These are phyloP conservation scores for Penicillium olsonii DNA, from an alignment of 2,329 filamentous ascomycete genomes.

Conservation along the genomic window DNA sequence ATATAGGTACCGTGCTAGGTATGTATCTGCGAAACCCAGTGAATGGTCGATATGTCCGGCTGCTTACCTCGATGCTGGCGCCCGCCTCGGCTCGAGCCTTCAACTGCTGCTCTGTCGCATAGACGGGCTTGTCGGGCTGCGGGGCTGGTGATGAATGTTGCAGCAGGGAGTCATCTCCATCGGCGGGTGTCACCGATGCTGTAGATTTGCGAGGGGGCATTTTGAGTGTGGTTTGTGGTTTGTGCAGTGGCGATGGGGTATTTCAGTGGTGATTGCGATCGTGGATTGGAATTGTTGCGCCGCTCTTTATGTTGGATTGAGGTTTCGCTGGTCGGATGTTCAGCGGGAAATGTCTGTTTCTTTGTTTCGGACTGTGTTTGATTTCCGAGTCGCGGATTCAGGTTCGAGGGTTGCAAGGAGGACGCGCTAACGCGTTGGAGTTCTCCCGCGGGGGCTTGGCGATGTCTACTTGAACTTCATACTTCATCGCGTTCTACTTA, in stretches of 20 bases:
- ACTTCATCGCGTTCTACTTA: neutral
- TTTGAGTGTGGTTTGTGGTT: slow-evolving; percentile 1
- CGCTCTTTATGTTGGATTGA: neutral
- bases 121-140: slow-evolving; percentile 28
- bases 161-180: slow-evolving; percentile 19
- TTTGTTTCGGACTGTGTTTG: neutral
- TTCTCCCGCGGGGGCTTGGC: slow-evolving; percentile 10
- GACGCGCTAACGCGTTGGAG: slow-evolving; percentile 24
- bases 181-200: slow-evolving; percentile 29
- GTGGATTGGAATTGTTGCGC: neutral
- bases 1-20: neutral
- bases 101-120: slow-evolving; percentile 42
- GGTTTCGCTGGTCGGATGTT: neutral
- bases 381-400: neutral
- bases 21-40: neutral
- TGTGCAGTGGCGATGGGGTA: neutral
- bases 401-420: slow-evolving; percentile 6
- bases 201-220: slow-evolving; percentile 43
- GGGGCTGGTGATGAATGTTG: slow-evolving; percentile 18
- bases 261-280: neutral
- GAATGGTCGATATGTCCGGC: neutral
- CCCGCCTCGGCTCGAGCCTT: slow-evolving; percentile 41
- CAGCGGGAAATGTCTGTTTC: neutral
- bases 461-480: slow-evolving; percentile 5
- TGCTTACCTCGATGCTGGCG: slow-evolving; percentile 42